A percentile compares a stretch with the other conserved stretches of the same genome.
Conservation (phyloP, 2,329 filamentous ascomycete species). For the Trichoderma sp. region DNA sequence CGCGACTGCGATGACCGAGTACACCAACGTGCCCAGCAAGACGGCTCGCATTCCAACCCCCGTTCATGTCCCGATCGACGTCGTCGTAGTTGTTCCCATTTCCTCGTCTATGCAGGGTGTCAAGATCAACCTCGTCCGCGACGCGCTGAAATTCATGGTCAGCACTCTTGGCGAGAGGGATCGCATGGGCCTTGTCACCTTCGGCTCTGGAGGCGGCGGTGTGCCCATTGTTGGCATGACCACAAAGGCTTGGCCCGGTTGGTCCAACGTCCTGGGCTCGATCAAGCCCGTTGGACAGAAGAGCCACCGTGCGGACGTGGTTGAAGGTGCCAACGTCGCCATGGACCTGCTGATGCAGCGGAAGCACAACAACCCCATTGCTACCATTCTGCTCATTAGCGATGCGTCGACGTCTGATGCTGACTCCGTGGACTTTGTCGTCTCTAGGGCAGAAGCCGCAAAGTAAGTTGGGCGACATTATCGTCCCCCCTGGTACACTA, state of each 20-base stretch:
- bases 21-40: constrained; percentile 69
- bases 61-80: constrained; percentile 87
- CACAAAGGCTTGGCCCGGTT: constrained; percentile 89
- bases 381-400: constrained; percentile 94
- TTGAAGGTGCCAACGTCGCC: constrained; percentile 95
- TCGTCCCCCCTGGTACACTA: too few relatives aligned
- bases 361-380: constrained; percentile 92
- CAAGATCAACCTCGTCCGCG: constrained; percentile 91
- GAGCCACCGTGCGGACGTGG: constrained; percentile 92
- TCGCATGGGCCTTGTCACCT: constrained; percentile 95
- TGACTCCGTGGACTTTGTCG: constrained; percentile 96
- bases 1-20: constrained; percentile 89
- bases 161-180: constrained; percentile 87
- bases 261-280: constrained; percentile 80
- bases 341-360: constrained; percentile 99
- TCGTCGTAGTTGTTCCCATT: constrained; percentile 95
- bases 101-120: constrained; percentile 99
- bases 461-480: constrained; percentile 63
- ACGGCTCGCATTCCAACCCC: constrained; percentile 49
- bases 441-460: constrained; percentile 92
- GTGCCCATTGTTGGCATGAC: constrained; percentile 98
- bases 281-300: constrained; percentile 96
- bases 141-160: constrained; percentile 90
- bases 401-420: constrained; percentile 93
- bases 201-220: constrained; percentile 89